Evolutionary conservation across 306 rosid species (phyloP).

Genomic region (Inga laurina): DNA sequence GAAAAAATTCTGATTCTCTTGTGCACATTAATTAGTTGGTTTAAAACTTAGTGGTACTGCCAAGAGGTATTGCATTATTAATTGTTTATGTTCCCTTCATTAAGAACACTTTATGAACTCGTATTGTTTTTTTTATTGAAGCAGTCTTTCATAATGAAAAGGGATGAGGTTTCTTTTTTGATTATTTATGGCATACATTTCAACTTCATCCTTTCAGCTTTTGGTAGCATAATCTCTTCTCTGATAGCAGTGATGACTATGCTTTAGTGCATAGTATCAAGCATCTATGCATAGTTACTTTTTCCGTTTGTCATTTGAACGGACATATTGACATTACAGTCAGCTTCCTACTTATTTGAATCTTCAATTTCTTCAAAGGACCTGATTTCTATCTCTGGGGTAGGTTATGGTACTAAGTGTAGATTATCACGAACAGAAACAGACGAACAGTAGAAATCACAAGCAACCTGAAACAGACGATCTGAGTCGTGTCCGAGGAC

Average conservation of each 20-base stretch:
- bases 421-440: too few species aligned
- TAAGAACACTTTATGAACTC: not conserved
- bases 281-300: not conserved
- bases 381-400: slow-evolving; percentile 70
- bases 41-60: not conserved
- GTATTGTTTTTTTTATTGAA: not conserved
- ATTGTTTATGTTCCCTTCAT: not conserved
- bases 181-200: not conserved
- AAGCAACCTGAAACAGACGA: too few species aligned
- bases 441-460: too few species aligned
- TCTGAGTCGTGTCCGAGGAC: too few species aligned
- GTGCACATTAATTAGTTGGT: not conserved
- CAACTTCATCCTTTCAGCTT: not conserved
- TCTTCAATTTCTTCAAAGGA: slow-evolving; percentile 71
- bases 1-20: not conserved
- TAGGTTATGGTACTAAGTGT: slow-evolving; percentile 30
- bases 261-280: not conserved
- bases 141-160: not conserved
- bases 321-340: slow-evolving; percentile 51
- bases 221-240: not conserved
- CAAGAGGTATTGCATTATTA: not conserved
- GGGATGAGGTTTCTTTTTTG: not conserved
- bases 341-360: slow-evolving; percentile 92
- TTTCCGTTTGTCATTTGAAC: slow-evolving; percentile 13
- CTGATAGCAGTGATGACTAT: not conserved